Evolutionary conservation across 176 grass and related monocot genomes (phyloP), one percentile per base, ranked within the genome.

Genomic region (Oryza meyeriana): DNA sequence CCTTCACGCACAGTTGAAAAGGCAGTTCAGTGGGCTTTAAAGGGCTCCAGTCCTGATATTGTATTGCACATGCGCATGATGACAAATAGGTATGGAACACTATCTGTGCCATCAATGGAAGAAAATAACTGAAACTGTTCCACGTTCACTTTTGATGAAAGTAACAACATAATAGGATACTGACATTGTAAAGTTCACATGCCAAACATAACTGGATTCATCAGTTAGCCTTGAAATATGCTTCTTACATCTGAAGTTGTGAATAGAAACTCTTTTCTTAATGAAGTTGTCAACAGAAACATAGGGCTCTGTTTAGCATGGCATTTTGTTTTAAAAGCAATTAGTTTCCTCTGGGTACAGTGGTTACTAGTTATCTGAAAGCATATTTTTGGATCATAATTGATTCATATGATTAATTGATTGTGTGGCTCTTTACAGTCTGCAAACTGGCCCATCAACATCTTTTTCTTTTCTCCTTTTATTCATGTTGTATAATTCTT

Each of bases 1-100:
- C 95, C 95, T 36, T 91, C 88, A 12, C 63, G 64, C 67, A 75
- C 48, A 79, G 79, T 97, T 50, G 80, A 85, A 83, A 78, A 66
- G 69, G 92, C 92, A 57, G 86, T 94, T 84, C 48, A 91, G 47
- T 94, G 90, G 90, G 78, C 81, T 71, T 82, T 83, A 42, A 94
- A 94, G 30, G 90, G 92, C 80, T 47, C 8, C 1, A 73, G 92
- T 89, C 95, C 92, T 55, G 88, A 94, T 89, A 79, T 94, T 87
- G 85, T 82, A 31, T 85, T 97, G 74, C 95, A 97, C 84, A 97
- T 89, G 90, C 90, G 92, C 40, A 97, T 97, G 95, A 85, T 94
- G 84, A 77, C 61, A 55, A 94, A 94, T 81, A 97, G 92, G 95
- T 97, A 92, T 59, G 68, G 0, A 25, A 12, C 35, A 47, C 75